These are phyloP conservation scores for Amanita phalloides DNA, from an alignment of 768 basidiomycete species.

Conservation along the genomic window DNA sequence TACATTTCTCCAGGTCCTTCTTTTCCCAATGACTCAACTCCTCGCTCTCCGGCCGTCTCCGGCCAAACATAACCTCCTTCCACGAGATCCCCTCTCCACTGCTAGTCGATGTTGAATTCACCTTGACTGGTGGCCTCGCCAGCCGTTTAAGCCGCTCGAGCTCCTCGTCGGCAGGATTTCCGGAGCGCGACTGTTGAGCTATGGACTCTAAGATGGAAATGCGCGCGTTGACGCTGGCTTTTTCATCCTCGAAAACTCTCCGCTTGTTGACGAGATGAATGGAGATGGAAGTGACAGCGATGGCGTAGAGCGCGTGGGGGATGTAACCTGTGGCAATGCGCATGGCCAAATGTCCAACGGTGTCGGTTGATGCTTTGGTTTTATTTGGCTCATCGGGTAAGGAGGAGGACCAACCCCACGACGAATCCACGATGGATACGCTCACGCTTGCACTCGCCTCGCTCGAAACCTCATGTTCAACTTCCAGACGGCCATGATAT, in stretches of 20 bases:
- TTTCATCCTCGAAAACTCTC: slow-evolving; percentile 38
- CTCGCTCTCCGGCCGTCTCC: slow-evolving; percentile 14
- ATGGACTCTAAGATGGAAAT: slow-evolving; percentile 55
- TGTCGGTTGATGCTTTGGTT: neutral
- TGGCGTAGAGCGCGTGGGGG: slow-evolving; percentile 54
- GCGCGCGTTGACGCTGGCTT: slow-evolving; percentile 42
- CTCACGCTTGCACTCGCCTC: neutral
- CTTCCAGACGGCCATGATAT: neutral
- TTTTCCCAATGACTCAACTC: slow-evolving; percentile 26
- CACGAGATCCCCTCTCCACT: slow-evolving; percentile 25
- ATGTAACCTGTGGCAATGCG: slow-evolving; percentile 26
- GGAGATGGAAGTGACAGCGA: slow-evolving; percentile 56
- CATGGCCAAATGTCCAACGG: no score
- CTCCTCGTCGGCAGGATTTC: slow-evolving; percentile 35
- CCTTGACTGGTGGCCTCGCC: slow-evolving; percentile 21
- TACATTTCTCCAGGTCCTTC: slow-evolving; percentile 28
- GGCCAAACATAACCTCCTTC: slow-evolving; percentile 41
- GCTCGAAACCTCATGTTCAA: no score
- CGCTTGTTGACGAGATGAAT: slow-evolving; percentile 54
- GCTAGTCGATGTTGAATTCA: neutral
- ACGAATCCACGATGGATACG: neutral
- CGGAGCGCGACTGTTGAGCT: slow-evolving; percentile 37
- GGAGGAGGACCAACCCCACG: no score
- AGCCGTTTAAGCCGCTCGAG: slow-evolving; percentile 44
- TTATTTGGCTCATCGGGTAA: neutral